phyloP scores from a whole-genome alignment of 1,139 yeast genomes.

The Petasospora fabianii region DNA sequence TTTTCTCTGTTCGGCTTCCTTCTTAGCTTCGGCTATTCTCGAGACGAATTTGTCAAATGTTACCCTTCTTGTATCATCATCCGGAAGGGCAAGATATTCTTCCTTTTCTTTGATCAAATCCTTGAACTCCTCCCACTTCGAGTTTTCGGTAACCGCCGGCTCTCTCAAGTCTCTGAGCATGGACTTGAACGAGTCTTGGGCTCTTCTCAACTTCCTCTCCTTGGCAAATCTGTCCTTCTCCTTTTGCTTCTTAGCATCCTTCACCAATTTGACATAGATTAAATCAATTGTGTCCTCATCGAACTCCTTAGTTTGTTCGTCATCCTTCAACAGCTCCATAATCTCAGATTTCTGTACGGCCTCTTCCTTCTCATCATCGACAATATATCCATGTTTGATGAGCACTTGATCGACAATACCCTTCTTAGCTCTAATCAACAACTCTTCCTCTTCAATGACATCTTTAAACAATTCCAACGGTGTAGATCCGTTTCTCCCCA shows the following conservation, averaged over 20 bases:
- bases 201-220: constrained; percentile 33
- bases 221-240: constrained; percentile 33
- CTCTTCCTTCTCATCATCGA: constrained; percentile 19
- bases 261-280: constrained; percentile 29
- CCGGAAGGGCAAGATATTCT: constrained; percentile 35
- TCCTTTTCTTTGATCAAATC: constrained; percentile 30
- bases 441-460: constrained; percentile 58
- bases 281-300: constrained; percentile 29
- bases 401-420: constrained; percentile 56
- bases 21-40: constrained; percentile 19
- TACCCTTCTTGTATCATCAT: constrained; percentile 30
- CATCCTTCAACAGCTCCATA: constrained; percentile 16
- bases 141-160: constrained; percentile 46
- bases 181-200: not conserved
- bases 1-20: constrained; percentile 22
- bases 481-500: constrained; percentile 79
- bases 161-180: not conserved
- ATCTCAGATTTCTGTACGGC: constrained; percentile 15
- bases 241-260: constrained; percentile 28
- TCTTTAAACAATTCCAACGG: constrained; percentile 82
- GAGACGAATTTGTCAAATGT: constrained; percentile 33
- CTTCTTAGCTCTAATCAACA: constrained; percentile 52
- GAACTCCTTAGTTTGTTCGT: constrained; percentile 24
- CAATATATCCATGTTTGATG: constrained; percentile 31
- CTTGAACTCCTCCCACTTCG: constrained; percentile 56